These are phyloP conservation scores for Trypanosoma rangeli DNA, from an alignment of 208 protist species.

Conservation along the genomic window DNA sequence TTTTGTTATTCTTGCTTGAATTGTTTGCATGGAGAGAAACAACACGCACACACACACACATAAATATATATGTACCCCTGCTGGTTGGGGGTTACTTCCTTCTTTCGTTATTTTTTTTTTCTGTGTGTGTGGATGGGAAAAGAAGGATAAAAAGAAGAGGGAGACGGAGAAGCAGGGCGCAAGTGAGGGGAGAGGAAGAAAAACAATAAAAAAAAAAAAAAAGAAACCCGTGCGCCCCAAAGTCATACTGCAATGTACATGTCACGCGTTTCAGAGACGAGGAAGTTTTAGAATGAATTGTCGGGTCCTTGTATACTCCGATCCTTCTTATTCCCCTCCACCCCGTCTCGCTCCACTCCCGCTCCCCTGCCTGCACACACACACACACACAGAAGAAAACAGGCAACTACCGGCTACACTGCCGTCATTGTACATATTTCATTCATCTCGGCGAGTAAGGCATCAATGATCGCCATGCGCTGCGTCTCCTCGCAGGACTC, in stretches of 20 bases:
- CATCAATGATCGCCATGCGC: constrained; percentile 65
- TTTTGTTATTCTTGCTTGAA: no score
- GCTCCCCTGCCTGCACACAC: not conserved
- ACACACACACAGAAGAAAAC: constrained; percentile 9
- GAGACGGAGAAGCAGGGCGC: constrained; percentile 5
- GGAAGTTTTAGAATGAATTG: not conserved
- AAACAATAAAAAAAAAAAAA: constrained; percentile 24
- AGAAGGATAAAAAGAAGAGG: not conserved
- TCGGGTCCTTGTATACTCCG: not conserved
- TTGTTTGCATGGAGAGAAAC: not conserved
- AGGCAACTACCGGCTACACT: not conserved
- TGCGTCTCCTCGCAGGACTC: constrained; percentile 54
- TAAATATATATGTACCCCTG: constrained; percentile 13
- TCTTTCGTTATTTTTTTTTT: no score
- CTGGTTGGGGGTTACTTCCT: no score
- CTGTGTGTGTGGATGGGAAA: no score
- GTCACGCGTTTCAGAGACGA: not conserved
- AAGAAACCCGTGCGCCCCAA: constrained; percentile 9
- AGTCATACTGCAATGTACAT: not conserved
- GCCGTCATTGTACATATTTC: constrained; percentile 14
- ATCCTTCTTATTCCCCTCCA: not conserved
- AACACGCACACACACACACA: constrained; percentile 13
- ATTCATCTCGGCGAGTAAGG: constrained; percentile 16
- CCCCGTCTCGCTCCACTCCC: no score
- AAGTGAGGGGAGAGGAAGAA: constrained; percentile 5